Base-by-base conservation (phyloP, 2,329 filamentous ascomycete species). In the Exophiala sp. region DNA sequence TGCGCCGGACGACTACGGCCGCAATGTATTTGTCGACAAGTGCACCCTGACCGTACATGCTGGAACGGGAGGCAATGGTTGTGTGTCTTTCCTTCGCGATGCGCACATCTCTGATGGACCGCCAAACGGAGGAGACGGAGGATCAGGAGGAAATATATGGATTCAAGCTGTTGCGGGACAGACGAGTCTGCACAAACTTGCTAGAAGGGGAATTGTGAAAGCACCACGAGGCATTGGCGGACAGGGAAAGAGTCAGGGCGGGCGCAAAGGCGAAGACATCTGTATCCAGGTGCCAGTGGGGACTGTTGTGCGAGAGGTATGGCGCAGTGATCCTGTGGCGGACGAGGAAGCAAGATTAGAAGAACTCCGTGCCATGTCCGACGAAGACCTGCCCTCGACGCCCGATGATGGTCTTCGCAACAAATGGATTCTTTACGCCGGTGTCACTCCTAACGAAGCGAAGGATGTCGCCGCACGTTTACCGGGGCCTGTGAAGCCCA, bases 71-170 rank as follows among this genome's bases (percentile, higher is more conserved):
- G 94, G 94, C 7, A 86, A 94, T 66, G 94, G 94, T 59, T 99
- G 94, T 67, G 89, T 97, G 47, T 94, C 94, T 0, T 99, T 97
- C 68, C 75, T 95, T 40, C 86, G 92, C 16, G 94, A 99, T 65
- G 92, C 92, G 59, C 97, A 88, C 71, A 79, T 96, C 29, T 83
- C 86, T 41, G 86, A 95, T 60, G 94, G 94, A 0, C 94, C 94
- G 9, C 84, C 94, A 8, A 97, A 99, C 70, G 94, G 94, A 45
- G 94, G 94, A 55, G 91, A 99, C 68, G 94, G 94, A 39, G 94
- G 94, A 3, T 87, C 84, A 52, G 94, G 94, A 58, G 94, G 94
- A 36, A 95, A 88, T 65, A 78, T 99, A 62, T 97, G 95, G 70
- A 95, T 99, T 54, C 92, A 97, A 72, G 91, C 94, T 6, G 84